Evolutionary conservation across 108 stramenopile species (phyloP).

Genomic region (Fragilaria radians): DNA sequence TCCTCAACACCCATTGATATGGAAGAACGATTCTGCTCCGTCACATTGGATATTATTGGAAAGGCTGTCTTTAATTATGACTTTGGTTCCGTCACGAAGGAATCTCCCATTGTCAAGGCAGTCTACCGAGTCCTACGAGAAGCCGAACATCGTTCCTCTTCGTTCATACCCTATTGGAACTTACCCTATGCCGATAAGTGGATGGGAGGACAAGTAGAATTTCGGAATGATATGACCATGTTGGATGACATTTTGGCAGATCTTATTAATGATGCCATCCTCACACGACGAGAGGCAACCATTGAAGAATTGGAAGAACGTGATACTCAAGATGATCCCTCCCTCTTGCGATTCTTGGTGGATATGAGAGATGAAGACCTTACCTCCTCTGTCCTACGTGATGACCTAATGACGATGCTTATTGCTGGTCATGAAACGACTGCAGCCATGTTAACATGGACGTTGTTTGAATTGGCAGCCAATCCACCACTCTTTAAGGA

Average conservation of each 20-base stretch:
- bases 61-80: constrained; percentile 90
- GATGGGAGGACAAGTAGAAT: constrained; percentile 87
- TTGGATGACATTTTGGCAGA: constrained; percentile 82
- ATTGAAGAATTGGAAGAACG: constrained; percentile 82
- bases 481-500: constrained; percentile 66
- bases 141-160: constrained; percentile 84
- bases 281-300: constrained; percentile 65
- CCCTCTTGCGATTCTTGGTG: constrained; percentile 74
- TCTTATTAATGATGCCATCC: constrained; percentile 72
- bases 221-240: constrained; percentile 85
- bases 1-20: constrained; percentile 50
- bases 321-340: constrained; percentile 73
- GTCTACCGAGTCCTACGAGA: constrained; percentile 85
- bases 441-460: constrained; percentile 89
- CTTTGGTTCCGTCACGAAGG: constrained; percentile 78
- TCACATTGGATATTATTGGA: constrained; percentile 84
- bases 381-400: constrained; percentile 64
- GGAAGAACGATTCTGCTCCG: constrained; percentile 91
- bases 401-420: constrained; percentile 93
- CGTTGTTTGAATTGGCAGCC: constrained; percentile 64
- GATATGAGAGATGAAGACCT: constrained; percentile 90
- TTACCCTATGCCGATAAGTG: constrained; percentile 86
- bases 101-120: constrained; percentile 85
- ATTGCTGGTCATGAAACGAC: constrained; percentile 90
- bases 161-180: constrained; percentile 90